A percentile compares a stretch with the other conserved stretches of the same genome.
These are phyloP conservation scores for Fusarium pseudonygamai DNA, from an alignment of 2,329 filamentous ascomycete species.

Conservation along the genomic window DNA sequence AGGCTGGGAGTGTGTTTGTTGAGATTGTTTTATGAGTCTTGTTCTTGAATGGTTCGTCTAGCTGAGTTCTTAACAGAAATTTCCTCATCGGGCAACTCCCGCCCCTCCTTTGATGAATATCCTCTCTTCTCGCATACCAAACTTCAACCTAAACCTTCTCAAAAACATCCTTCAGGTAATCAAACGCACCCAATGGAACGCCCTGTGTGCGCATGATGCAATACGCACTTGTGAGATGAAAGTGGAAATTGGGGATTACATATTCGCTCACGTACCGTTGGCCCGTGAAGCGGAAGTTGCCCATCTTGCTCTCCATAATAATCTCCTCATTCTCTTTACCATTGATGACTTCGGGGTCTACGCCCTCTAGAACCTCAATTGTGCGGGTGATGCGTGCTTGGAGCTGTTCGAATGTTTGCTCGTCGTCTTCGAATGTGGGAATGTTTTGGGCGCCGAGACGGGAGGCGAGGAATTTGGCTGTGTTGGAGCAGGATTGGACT, in stretches of 20 bases:
- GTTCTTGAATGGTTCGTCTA: background rate
- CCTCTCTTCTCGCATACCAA: constrained; percentile 36
- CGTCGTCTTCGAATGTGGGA: constrained; percentile 36
- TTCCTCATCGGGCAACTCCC: constrained; percentile 39
- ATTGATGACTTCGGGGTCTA: constrained; percentile 36
- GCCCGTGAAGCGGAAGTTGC: constrained; percentile 44
- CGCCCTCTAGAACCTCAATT: constrained; percentile 44
- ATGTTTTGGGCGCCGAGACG: constrained; percentile 31
- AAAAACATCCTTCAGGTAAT: constrained; percentile 56
- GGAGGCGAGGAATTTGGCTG: constrained; percentile 33
- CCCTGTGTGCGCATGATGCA: constrained; percentile 65
- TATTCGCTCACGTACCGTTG: constrained; percentile 55
- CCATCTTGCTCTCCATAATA: constrained; percentile 38
- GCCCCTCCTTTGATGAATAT: constrained; percentile 41
- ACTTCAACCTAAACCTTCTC: constrained; percentile 14
- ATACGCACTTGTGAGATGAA: constrained; percentile 67
- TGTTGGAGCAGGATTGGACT: constrained; percentile 41
- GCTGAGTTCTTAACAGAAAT: constrained; percentile 13
- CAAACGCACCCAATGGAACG: constrained; percentile 65
- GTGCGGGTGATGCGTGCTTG: constrained; percentile 42
- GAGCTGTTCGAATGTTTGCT: constrained; percentile 45
- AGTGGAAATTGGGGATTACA: constrained; percentile 67
- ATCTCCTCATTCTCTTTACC: constrained; percentile 38
- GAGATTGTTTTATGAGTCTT: background rate
- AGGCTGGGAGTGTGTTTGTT: background rate